Evolutionary conservation across 73 alveolate genomes (phyloP).

Genomic region (Breviolum minutum): DNA sequence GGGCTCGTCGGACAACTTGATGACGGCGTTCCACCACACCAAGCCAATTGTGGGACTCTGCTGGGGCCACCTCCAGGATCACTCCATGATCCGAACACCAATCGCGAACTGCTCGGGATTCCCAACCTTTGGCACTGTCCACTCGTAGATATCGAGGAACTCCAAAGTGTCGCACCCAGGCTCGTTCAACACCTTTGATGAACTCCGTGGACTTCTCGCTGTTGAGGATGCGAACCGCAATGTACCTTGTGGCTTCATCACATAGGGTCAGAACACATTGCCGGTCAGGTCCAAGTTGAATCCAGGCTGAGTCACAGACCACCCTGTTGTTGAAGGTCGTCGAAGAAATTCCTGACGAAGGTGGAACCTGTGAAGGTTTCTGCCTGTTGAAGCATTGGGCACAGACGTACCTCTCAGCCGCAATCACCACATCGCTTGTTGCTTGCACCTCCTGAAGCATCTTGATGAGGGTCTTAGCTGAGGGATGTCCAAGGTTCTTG

Average conservation of each 20-base stretch:
- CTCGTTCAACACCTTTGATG: constrained; percentile 17
- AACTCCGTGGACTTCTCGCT: neutral
- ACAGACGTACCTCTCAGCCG: neutral
- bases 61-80: neutral
- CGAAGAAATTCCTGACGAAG: neutral
- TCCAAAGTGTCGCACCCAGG: constrained; percentile 15
- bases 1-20: constrained; percentile 6
- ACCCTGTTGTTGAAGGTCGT: neutral
- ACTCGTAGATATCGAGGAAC: neutral
- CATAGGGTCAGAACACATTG: neutral
- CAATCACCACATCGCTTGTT: neutral
- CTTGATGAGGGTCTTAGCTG: neutral
- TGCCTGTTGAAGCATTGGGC: neutral
- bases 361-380: neutral
- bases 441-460: constrained; percentile 14
- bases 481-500: neutral
- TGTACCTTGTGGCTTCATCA: neutral
- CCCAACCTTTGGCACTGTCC: constrained; percentile 8
- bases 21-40: neutral
- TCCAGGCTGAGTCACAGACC: constrained; percentile 14
- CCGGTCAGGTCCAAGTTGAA: neutral
- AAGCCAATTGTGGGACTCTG: constrained; percentile 14
- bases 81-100: neutral
- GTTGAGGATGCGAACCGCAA: neutral
- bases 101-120: neutral